Evolutionary conservation across 495 filamentous ascomycete species (phyloP), one percentile per base, ranked within the genome.

Genomic region (Elasticomyces elasticus): DNA sequence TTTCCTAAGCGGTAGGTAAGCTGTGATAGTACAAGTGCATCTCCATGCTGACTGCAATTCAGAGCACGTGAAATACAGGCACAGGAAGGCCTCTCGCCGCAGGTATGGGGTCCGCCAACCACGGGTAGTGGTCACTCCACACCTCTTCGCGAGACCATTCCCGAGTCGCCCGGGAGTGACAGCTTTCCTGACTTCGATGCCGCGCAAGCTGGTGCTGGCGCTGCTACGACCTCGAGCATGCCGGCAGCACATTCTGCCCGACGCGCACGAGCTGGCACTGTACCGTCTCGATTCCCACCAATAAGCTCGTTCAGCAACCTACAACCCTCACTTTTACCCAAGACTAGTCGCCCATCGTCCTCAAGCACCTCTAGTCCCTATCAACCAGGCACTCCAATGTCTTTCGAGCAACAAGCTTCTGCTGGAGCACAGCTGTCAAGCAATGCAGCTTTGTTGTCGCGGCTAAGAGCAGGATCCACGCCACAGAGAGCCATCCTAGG

Each of bases 21-120:
- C 54, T 59, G 25, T 53, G 24, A 51, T 53, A 42, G 22, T 42
- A n/a, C 35, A 17, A 17, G 37, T 37, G 51, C 49, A 28, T 43
- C 59, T 30, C 55, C 50, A 55, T 25, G 57, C 56, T 54, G 41
- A 56, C 42, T 42, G 60, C 33, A 15, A 41, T 48, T 48, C 63
- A 95, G 91, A 58, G 89, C 94, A 37, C 79, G 92, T 69, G 92
- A 98, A 67, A 95, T 97, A 57, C 94, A 97, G 72, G 89, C 89
- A 33, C 89, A 97, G 72, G 94, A 97, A 76, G 90, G 89, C 38
- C 69, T 94, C 56, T 82, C 83, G 59, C 77, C 87, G 47, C 88
- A 86, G 66, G 81, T 90, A 25, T 97, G 94, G 92, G 91, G 89
- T 26, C 90, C 92, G 35, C 92, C 92, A 49, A 91, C 94, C 28